These are phyloP conservation scores for Sisymbrium irio DNA, from an alignment of 345 rosid species.

Conservation along the genomic window DNA sequence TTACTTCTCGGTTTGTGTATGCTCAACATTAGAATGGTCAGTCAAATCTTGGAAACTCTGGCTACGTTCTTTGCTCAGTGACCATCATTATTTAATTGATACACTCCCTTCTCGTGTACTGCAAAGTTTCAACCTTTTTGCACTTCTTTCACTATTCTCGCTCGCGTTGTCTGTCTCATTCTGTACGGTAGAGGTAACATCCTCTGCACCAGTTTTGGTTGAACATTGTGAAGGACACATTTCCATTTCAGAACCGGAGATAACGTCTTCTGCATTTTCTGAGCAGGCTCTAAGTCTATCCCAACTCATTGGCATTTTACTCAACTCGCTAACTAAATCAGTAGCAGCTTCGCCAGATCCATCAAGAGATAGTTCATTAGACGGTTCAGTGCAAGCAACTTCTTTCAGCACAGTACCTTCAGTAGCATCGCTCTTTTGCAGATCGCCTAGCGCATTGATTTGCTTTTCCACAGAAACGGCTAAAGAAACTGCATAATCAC, in stretches of 20 bases:
- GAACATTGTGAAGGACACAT: conserved; percentile 8
- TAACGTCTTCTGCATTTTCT: not conserved
- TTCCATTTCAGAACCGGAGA: conserved; percentile 12
- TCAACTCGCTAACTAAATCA: conserved; percentile 20
- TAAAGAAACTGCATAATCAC: conserved; percentile 76
- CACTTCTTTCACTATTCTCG: conserved; percentile 19
- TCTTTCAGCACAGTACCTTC: conserved; percentile 30
- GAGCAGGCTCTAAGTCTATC: conserved; percentile 3
- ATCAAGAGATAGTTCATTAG: conserved; percentile 8
- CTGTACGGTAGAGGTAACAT: not conserved
- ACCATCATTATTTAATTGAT: no score
- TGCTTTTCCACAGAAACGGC: conserved; percentile 59
- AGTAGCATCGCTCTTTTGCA: conserved; percentile 28
- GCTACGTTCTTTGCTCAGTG: no score
- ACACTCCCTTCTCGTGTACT: no score
- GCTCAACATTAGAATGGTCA: not conserved
- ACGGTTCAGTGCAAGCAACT: not conserved
- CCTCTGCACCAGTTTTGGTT: conserved; percentile 3
- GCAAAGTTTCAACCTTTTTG: conserved; percentile 24
- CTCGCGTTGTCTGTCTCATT: not conserved
- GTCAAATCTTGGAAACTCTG: no score
- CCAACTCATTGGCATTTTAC: not conserved
- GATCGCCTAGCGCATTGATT: conserved; percentile 40
- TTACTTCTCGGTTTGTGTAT: conserved; percentile 8
- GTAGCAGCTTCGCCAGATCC: not conserved